Base-by-base conservation (phyloP, 2,329 filamentous ascomycete species). In the Magnaporthiopsis poae region DNA sequence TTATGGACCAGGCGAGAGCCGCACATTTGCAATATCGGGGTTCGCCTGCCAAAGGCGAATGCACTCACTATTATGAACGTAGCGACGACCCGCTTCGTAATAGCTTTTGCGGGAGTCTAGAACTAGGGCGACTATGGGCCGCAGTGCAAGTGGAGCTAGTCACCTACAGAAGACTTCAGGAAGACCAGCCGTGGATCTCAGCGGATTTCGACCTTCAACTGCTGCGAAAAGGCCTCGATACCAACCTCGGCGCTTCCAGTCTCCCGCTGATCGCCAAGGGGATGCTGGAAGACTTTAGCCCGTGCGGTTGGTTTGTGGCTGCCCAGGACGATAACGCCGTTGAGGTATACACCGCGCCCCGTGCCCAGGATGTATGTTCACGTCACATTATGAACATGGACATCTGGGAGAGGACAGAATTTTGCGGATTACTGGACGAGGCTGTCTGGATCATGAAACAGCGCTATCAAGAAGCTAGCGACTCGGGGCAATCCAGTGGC, bases 381-480 rank as follows among this genome's bases (percentile, higher is more conserved):
- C n/a, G 56, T 3, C n/a, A 67, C 61, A 62, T 64, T 29, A 67
- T 67, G 66, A 67, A 67, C 25, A 67, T 67, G 66, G 63, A 67
- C 25, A 36, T 29, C 13, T 65, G 35, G 9, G 27, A 8, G 8
- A 65, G 66, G 27, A 27, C 63, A 2, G 35, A 63, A 7, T 67
- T 65, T 60, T 31, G 63, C 21, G 46, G 31, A 36, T 8, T 1
- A 3, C 1, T 36, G 35, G 35, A 2, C 3, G 8, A 36, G 9
- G 1, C 1, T 11, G 7, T 36, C 12, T 36, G 2, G 35, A 3
- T 36, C 35, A 8, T 1, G 35, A 36, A 12, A 36, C 4, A 36
- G 35, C 1, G 9, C 8, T 3, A 12, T 12, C 12, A 3, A 36
- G 35, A 36, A 8, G 2, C 8, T 11, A 36, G 35, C 35, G 12